Evolutionary conservation across 208 protist genomes (phyloP), one percentile per base, ranked within the genome.

Genomic region (Trypanosoma melophagium): DNA sequence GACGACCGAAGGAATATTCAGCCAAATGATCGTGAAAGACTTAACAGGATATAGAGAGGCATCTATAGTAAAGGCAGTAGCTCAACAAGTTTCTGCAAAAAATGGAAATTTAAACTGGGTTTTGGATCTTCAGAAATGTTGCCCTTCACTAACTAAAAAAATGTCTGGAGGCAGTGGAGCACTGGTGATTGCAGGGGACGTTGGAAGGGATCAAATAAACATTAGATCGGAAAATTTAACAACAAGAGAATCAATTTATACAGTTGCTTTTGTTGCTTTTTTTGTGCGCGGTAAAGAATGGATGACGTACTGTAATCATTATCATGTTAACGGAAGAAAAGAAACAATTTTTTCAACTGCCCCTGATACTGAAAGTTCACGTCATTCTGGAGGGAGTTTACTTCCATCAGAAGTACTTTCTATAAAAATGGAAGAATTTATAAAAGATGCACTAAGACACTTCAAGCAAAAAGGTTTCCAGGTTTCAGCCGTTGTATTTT

Each of bases 1-100:
- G 47, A 69, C 60, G 1, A 64, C 40, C 1, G 38, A 69, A 45
- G 68, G 69, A 7, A 35, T 79, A 22, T 10, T 84, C 0, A 84
- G 80, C 44, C 83, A 89, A 72, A 73, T 89, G 79, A 70, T 81
- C 25, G 73, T 60, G 19, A 68, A 66, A 25, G 49, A 78, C 41
- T 59, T 80, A 5, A 42, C 60, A 41, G 47, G 24, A 9, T 42
- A 31, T 25, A 7, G 62, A 17, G 53, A 64, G 44, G 51, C 49
- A 28, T 67, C 60, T 54, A 77, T 86, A 31, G 71, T 79, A 42
- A 62, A 79, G 51, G 81, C 81, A 65, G 75, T 89, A 41, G 68
- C 77, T 41, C 83, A 89, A 69, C 83, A 89, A 66, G 62, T 89
- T 16, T 57, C 63, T 22, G 83, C 80, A 16, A 89, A 89, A 66